Base-by-base conservation (phyloP, 306 rosid genomes). In the Trifolium pratense region DNA sequence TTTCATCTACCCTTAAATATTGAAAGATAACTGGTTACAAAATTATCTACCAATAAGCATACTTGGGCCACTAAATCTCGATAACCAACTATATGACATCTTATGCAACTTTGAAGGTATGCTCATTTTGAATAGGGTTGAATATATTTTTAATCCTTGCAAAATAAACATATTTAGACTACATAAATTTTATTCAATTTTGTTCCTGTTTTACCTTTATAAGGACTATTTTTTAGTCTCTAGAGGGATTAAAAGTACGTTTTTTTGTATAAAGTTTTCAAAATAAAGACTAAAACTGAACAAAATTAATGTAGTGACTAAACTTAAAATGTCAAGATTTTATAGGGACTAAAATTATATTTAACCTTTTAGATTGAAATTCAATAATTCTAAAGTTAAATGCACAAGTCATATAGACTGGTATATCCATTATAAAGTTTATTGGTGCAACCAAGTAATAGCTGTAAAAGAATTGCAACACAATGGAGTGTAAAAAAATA, bases 401-500 rank as follows among this genome's bases (percentile, higher is more conserved):
- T 61, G 15, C 14, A 79, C 62, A 48, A 53, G 55, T 67, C 13
- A 73, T 64, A 55, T 42, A 56, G 61, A 69, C 56, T 26, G 49
- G 60, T 60, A 52, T 48, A 66, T 70, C 45, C 34, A 48, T 65
- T 23, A 29, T 57, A 58, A 20, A 77, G 64, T 55, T 23, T 76
- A 76, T 6, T 16, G 56, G 26, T 58, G 53, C 59, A 62, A 71
- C 36, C 53, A 69, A 68, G 46, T 36, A 67, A 75, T 36, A 81
- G 64, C 17, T 52, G 76, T 59, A 73, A 76, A 39, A 64, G 52
- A 78, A 62, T 48, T 46, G 48, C 37, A 77, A 52, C 51, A 55
- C 66, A 77, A 79, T 29, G 23, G 73, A 55, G 67, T 13, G 70
- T 25, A 17, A 43, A 29, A 62, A 43, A 29, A 62, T 86, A 91